phyloP scores from a whole-genome alignment of 75 land plant genomes.

The Selaginella tamariscina region DNA sequence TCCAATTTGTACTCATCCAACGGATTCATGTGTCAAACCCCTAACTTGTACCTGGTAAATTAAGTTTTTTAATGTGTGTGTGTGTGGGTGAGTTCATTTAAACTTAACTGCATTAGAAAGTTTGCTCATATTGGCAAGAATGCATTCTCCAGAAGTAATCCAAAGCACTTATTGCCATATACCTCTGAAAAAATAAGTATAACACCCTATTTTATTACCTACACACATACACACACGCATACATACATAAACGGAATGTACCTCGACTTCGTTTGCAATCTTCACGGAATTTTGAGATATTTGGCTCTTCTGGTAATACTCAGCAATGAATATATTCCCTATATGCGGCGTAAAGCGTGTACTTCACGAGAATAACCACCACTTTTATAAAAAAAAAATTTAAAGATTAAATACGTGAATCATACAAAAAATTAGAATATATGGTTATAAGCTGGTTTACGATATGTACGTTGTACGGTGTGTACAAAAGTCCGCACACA shows the following conservation, averaged over 20 bases:
- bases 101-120: conserved; percentile 73
- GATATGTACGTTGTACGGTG: too few relatives aligned
- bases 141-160: conserved; percentile 93
- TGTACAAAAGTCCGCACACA: too few relatives aligned
- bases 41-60: conserved; percentile 95
- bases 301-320: conserved; percentile 46
- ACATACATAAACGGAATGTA: too few relatives aligned
- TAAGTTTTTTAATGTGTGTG: too few relatives aligned
- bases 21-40: conserved; percentile 92
- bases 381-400: neutral
- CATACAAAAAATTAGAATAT: too few relatives aligned
- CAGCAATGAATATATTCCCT: conserved; percentile 75
- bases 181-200: conserved; percentile 35
- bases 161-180: conserved; percentile 54
- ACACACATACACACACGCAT: too few relatives aligned
- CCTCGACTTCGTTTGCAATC: conserved; percentile 76
- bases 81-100: too few relatives aligned
- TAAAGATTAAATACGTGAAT: neutral
- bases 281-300: conserved; percentile 41
- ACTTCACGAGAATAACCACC: conserved; percentile 46
- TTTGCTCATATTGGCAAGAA: conserved; percentile 89
- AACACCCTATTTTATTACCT: too few relatives aligned
- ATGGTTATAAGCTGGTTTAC: too few relatives aligned
- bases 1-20: conserved; percentile 98
- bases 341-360: conserved; percentile 80